phyloP scores from a whole-genome alignment of 179 eudicot genomes.

The Actinidia polygama region DNA sequence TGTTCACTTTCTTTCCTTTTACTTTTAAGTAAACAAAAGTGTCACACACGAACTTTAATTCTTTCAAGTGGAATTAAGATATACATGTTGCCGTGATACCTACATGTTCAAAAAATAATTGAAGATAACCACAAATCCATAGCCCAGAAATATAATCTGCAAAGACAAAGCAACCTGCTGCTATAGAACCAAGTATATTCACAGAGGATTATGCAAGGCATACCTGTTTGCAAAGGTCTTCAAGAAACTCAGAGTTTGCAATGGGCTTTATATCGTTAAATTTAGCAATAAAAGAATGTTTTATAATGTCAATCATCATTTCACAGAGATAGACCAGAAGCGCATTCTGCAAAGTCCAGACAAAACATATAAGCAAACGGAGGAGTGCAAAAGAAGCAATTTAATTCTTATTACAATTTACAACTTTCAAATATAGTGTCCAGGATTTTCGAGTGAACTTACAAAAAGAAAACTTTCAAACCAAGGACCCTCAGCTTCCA shows the following conservation, averaged over 20 bases:
- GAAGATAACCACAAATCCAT: not conserved
- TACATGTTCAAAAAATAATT: not conserved
- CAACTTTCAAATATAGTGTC: conserved; percentile 1
- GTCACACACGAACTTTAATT: not conserved
- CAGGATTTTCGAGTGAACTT: conserved; percentile 38
- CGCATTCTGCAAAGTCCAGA: conserved; percentile 75
- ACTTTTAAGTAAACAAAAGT: not conserved
- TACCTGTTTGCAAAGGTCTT: conserved; percentile 99
- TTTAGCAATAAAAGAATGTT: conserved; percentile 94
- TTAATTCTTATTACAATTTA: not conserved
- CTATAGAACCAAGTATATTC: not conserved
- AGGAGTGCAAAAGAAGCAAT: not conserved
- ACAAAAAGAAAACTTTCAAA: conserved; percentile 81
- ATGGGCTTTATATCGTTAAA: conserved; percentile 92
- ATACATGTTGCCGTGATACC: not conserved
- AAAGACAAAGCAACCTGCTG: not conserved
- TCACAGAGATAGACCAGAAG: conserved; percentile 80
- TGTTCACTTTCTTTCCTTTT: not conserved
- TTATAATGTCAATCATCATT: conserved; percentile 82
- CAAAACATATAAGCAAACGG: conserved; percentile 7
- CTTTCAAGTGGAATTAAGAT: not conserved
- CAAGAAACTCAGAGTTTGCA: conserved; percentile 89
- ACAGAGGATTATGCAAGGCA: not conserved
- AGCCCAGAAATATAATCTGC: not conserved
- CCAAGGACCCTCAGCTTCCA: conserved; percentile 98